Evolutionary conservation across 257 asterid genomes (phyloP).

Genomic region (Solanum ahanhuiri): DNA sequence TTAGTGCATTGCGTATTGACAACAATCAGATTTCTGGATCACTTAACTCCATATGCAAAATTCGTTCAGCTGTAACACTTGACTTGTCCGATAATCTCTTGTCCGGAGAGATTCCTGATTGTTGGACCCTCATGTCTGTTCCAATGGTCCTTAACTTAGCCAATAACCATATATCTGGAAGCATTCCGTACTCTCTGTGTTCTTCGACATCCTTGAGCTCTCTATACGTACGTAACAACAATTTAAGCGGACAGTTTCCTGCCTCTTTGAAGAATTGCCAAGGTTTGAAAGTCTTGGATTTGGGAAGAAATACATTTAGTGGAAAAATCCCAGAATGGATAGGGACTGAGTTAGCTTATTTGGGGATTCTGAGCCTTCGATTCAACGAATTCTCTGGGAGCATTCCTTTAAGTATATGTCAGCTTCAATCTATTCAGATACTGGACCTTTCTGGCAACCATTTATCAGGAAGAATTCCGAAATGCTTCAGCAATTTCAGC

Average conservation of each 20-base stretch:
- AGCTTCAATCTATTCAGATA: conserved; percentile 15
- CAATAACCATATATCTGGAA: background rate
- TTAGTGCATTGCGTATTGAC: conserved; percentile 1
- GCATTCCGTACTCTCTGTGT: background rate
- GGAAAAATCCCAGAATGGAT: conserved; percentile 23
- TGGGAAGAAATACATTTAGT: conserved; percentile 22
- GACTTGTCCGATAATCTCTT: conserved; percentile 2
- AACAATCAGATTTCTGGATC: conserved; percentile 20
- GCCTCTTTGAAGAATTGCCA: conserved; percentile 9
- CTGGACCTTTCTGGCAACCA: conserved; percentile 29
- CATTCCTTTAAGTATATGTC: conserved; percentile 23
- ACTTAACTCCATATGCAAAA: conserved; percentile 14
- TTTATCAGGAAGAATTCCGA: conserved; percentile 23
- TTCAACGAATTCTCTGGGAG: conserved; percentile 12
- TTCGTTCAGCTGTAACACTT: background rate
- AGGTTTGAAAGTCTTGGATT: conserved; percentile 10
- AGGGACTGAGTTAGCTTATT: background rate
- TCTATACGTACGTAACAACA: conserved; percentile 17
- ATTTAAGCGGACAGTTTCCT: conserved; percentile 22
- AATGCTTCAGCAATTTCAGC: conserved; percentile 16
- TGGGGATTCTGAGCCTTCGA: conserved; percentile 8
- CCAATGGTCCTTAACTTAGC: background rate
- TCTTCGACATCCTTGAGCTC: background rate
- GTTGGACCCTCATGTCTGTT: background rate
- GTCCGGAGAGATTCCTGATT: conserved; percentile 10